Base-by-base conservation (phyloP, 495 filamentous ascomycete species). In the Echria macrotheca region DNA sequence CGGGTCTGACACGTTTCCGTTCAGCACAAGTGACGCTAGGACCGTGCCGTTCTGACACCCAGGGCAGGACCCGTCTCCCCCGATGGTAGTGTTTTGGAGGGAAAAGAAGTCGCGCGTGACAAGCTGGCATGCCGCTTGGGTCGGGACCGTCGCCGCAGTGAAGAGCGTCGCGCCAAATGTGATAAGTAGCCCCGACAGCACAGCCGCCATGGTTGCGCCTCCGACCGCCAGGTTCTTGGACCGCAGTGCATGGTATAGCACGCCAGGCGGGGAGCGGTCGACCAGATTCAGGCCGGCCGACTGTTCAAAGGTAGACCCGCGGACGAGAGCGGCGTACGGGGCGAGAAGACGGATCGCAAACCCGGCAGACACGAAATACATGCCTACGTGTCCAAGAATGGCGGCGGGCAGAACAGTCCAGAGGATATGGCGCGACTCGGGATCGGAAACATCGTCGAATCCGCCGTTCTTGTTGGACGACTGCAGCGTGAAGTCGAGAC, bases 361-460 rank as follows among this genome's bases (percentile, higher is more conserved):
- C 29, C 55, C 55, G 5, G 44, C 40, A 1, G 55, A 44, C 10
- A 44, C 31, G 33, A 59, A 55, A 42, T 50, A 59, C 17, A 54
- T 22, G 1, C 52, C 44, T 1, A 59, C 3, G 9, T 51, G n/a
- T 4, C 50, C 47, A 11, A 61, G 5, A 12, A 58, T 28, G 14
- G 49, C 10, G 4, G 58, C 46, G 9, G 61, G 58, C 33, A 58
- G 29, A 3, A 55, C n/a, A 3, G 55, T 64, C 57, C 58, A 60
- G 21, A 61, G 25, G 8, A 59, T 33, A 31, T 64, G 55, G 29
- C 43, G 31, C 26, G 53, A 52, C 15, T 51, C 50, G 23, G 47
- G 26, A 24, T 49, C 47, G 18, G 37, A 38, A 17, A 53, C 53
- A 29, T 53, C 51, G 7, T n/a, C 55, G 26, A 64, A 53, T 11